These are phyloP conservation scores for Myotisia sp. DNA, from an alignment of 2,329 filamentous ascomycete species.

Conservation along the genomic window DNA sequence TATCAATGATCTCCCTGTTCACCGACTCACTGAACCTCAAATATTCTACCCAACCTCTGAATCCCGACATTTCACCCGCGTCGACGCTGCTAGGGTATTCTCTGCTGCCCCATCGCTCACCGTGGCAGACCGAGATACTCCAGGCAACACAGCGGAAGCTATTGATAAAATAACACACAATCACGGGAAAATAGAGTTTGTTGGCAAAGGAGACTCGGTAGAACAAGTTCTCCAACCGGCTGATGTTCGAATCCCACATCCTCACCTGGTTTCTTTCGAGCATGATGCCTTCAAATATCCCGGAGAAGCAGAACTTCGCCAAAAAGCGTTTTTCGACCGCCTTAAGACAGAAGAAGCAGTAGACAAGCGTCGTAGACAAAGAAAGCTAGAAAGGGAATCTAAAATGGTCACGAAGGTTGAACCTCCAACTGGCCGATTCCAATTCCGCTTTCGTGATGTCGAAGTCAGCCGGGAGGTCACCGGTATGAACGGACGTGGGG, in stretches of 20 bases:
- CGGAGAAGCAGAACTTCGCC: constrained; percentile 20
- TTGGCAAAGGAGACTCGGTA: constrained; percentile 29
- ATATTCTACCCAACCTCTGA: constrained; percentile 51
- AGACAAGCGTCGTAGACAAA: constrained; percentile 26
- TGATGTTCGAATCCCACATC: constrained; percentile 50
- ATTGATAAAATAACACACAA: constrained; percentile 19
- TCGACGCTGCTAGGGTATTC: constrained; percentile 51
- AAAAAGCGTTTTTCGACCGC: constrained; percentile 31
- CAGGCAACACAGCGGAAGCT: constrained; percentile 22
- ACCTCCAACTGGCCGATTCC: constrained; percentile 39
- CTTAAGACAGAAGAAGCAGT: constrained; percentile 27
- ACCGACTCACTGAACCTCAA: constrained; percentile 40
- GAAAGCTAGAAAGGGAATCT: constrained; percentile 30
- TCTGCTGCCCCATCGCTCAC: constrained; percentile 29
- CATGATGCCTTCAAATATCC: constrained; percentile 29
- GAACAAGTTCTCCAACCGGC: constrained; percentile 44
- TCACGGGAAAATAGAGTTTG: constrained; percentile 25
- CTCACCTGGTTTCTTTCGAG: constrained; percentile 41
- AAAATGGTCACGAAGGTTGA: constrained; percentile 30
- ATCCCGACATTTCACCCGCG: constrained; percentile 49
- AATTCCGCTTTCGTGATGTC: constrained; percentile 45
- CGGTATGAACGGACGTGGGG: constrained; percentile 40
- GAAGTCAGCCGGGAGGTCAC: constrained; percentile 40
- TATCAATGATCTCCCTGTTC: constrained; percentile 50
- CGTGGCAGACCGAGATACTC: constrained; percentile 14